These are phyloP conservation scores for Leccinum arenicola DNA, from an alignment of 768 basidiomycete species.

Conservation along the genomic window DNA sequence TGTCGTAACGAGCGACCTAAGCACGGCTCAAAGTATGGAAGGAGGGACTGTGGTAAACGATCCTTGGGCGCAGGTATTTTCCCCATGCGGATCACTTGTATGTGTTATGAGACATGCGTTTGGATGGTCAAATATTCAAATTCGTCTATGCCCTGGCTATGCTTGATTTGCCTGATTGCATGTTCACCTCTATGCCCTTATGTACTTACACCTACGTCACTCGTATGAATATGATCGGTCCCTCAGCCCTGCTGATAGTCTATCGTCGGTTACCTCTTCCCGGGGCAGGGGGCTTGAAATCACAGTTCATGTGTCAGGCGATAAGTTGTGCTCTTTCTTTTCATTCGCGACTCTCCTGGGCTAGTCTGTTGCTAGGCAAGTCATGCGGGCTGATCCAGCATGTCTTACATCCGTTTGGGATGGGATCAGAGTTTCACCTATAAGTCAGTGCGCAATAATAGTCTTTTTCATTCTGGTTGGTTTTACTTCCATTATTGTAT, in stretches of 20 bases:
- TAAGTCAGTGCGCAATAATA: not conserved
- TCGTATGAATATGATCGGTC: not conserved
- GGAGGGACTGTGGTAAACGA: conserved; percentile 34
- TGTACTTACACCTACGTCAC: not conserved
- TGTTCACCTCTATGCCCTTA: not conserved
- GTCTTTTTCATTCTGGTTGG: not conserved
- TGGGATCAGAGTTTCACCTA: not conserved
- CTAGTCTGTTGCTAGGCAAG: not conserved
- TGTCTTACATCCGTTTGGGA: not conserved
- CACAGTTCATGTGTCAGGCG: not conserved
- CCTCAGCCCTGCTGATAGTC: not conserved
- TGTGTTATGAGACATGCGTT: conserved; percentile 14
- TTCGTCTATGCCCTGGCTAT: not conserved
- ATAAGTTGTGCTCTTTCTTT: not conserved
- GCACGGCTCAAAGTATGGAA: conserved; percentile 66
- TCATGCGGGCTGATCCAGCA: not conserved
- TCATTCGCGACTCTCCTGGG: not conserved
- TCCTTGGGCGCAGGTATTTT: conserved; percentile 15
- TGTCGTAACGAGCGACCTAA: conserved; percentile 73
- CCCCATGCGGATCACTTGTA: conserved; percentile 4
- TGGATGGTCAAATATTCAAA: conserved; percentile 8
- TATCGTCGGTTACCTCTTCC: not conserved
- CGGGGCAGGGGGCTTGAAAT: not conserved
- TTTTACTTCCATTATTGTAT: not conserved
- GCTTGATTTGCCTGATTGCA: not conserved